Conservation (phyloP, 176 grass and related monocot species). For the Musa troglodytarum region DNA sequence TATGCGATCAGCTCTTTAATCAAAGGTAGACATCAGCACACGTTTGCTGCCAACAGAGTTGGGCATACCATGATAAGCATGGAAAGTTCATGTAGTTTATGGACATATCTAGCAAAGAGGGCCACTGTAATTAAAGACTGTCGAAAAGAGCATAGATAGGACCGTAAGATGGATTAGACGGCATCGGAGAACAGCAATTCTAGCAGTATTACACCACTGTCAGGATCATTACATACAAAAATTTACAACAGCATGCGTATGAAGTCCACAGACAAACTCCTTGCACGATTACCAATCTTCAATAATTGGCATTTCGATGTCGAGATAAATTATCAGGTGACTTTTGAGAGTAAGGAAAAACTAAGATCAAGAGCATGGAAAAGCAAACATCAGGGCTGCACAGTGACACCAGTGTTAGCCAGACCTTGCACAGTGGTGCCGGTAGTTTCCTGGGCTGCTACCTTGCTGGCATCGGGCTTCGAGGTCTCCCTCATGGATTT, state of each 20-base stretch:
- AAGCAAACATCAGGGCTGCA: neutral
- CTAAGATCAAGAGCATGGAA: neutral
- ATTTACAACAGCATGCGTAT: neutral
- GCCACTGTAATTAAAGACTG: too few relatives aligned
- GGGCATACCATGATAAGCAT: too few relatives aligned
- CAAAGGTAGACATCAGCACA: too few relatives aligned
- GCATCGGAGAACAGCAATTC: neutral
- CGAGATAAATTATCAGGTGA: conserved; percentile 2
- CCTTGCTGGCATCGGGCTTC: conserved; percentile 44
- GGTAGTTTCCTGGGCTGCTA: neutral
- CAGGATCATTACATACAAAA: neutral
- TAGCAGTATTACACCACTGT: neutral
- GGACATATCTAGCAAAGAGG: neutral
- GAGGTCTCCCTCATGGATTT: conserved; percentile 26
- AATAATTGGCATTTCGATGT: neutral
- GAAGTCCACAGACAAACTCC: neutral
- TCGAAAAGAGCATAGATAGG: too few relatives aligned
- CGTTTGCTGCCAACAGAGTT: too few relatives aligned
- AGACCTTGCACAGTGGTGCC: neutral
- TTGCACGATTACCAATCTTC: neutral
- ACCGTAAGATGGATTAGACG: neutral
- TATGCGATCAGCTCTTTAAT: too few relatives aligned
- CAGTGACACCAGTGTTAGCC: neutral
- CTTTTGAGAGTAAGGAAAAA: neutral
- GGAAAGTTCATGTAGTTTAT: neutral